phyloP scores from a whole-genome alignment of 31 red algal species.

The Bonnemaisonia californica region DNA sequence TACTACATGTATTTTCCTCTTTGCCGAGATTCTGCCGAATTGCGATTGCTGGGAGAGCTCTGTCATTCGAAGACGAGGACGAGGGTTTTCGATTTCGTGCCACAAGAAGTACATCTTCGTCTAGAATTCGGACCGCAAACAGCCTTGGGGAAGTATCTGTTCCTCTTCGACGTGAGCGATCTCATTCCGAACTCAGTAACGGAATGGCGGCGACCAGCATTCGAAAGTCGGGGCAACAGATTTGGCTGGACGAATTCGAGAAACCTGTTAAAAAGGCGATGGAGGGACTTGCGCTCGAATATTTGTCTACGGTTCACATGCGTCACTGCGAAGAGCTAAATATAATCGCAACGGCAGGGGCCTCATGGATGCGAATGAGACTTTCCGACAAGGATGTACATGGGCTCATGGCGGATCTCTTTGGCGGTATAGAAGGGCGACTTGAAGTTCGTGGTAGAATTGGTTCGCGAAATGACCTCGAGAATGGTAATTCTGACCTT shows the following conservation, averaged over 20 bases:
- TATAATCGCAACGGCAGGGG: neutral
- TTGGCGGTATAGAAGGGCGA: slow-evolving; percentile 9
- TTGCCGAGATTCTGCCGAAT: neutral
- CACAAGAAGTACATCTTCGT: neutral
- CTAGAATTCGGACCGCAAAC: neutral
- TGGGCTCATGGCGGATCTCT: neutral
- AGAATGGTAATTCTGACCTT: neutral
- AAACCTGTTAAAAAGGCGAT: neutral
- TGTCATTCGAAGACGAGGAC: neutral
- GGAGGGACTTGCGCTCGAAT: neutral
- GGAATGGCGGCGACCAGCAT: too few species aligned
- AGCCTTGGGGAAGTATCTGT: neutral
- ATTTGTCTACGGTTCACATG: neutral
- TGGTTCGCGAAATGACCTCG: neutral
- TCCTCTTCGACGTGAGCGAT: neutral
- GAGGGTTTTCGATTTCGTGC: neutral
- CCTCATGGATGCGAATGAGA: slow-evolving; percentile 26
- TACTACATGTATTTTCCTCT: slow-evolving; percentile 14
- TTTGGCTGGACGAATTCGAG: neutral
- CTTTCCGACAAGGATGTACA: neutral
- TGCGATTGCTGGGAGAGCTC: neutral
- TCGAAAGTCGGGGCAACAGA: neutral
- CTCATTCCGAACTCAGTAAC: neutral
- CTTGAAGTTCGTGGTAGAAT: neutral
- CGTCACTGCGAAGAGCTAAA: slow-evolving; percentile 9